Base-by-base conservation (phyloP, 1,139 yeast genomes). In the Pichia sp. region DNA sequence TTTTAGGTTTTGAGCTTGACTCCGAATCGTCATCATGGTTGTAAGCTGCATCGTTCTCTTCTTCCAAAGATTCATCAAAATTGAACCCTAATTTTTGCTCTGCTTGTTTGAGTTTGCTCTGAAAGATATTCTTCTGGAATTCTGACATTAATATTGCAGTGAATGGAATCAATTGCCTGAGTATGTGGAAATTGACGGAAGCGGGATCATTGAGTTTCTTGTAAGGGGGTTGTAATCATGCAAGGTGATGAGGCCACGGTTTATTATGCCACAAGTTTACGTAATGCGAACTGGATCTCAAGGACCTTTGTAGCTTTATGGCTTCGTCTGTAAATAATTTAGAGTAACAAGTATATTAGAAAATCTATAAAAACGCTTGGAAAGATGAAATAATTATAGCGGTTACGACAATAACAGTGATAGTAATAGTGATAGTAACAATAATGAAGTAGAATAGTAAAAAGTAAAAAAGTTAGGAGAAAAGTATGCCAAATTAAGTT, bases 71-170 rank as follows among this genome's bases (percentile, higher is more conserved):
- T 52, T 76, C 79, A 3, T 68, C 53, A 55, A 68, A 68, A 20
- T 70, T 59, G 17, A 75, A 63, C 0, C 79, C 79, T 24, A 76
- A 60, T 0, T 70, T 66, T 43, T 63, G 57, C 55, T 78, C 83
- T 9, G 75, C 75, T 38, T 70, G 63, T 48, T 69, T 71, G 12
- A 78, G 66, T 56, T 70, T 71, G 57, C 71, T 75, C 46, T 67
- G 71, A 50, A 80, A 69, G 47, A 80, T 62, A 46, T 65, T 64
- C 52, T 69, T 73, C 54, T 77, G 81, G 49, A 78, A 36, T 31
- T 31, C 41, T 27, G 43, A 41, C 27, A 17, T 24, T 17, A 12
- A 6, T 36, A 6, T 3, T 14, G 10, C 16, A 36, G 16, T 6
- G 3, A 12, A 10, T 14, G 40, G 14, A 14, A 16, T 36, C 6